Percentiles rank a stretch among this genome's conserved stretches.
These are phyloP conservation scores for Solanum hybrid DNA, from an alignment of 305 asterid species.

Conservation along the genomic window DNA sequence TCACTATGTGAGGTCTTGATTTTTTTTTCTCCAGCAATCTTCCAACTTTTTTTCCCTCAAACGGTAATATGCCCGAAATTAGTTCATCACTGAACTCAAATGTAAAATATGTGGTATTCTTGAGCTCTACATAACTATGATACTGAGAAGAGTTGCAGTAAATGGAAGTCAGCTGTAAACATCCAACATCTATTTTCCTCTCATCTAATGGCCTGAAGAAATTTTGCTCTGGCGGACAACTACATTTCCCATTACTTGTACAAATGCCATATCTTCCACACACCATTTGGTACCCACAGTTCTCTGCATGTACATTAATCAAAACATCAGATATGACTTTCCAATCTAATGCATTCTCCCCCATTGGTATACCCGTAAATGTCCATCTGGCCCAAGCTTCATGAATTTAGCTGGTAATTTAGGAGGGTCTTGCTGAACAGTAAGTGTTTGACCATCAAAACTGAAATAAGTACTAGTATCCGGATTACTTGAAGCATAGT, in stretches of 20 bases:
- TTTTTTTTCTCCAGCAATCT: background rate
- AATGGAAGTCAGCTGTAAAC: background rate
- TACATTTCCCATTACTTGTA: background rate
- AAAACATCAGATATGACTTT: too few species aligned
- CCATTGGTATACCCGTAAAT: too few species aligned
- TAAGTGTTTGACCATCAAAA: background rate
- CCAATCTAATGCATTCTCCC: too few species aligned
- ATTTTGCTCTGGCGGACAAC: background rate
- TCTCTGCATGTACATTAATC: too few species aligned
- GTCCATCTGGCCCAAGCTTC: too few species aligned
- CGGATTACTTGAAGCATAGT: background rate
- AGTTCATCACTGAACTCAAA: background rate
- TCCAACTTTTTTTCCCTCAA: background rate
- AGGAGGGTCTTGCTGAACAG: background rate
- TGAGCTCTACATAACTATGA: slow-evolving; percentile 3
- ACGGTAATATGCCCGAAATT: background rate
- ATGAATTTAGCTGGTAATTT: too few species aligned
- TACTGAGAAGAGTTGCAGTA: background rate
- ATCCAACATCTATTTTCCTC: background rate
- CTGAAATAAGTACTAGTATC: background rate
- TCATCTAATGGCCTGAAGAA: background rate
- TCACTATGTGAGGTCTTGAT: too few species aligned
- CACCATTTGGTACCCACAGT: slow-evolving; percentile 12
- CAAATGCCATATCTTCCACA: slow-evolving; percentile 18
- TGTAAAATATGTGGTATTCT: slow-evolving; percentile 1